A percentile compares a stretch with the other conserved stretches of the same genome.
Conservation (phyloP, 148 eudicot species). For the Limonium bicolor region DNA sequence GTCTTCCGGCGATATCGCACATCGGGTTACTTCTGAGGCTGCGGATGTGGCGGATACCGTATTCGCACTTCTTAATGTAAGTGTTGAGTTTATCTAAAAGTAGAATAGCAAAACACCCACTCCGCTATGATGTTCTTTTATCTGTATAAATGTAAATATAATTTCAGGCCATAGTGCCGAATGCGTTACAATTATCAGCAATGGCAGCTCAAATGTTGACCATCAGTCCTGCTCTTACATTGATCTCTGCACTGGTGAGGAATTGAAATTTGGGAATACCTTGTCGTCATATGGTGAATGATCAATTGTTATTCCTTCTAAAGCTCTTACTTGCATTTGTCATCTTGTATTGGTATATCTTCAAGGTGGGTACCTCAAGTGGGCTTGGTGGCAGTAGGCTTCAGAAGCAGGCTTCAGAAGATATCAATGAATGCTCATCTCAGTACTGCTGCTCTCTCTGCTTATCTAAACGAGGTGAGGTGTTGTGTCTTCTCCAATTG, state of each 20-base stretch:
- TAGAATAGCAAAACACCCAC: no score
- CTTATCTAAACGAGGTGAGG: constrained; percentile 96
- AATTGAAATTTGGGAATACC: background rate
- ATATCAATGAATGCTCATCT: constrained; percentile 65
- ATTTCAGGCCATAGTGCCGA: constrained; percentile 70
- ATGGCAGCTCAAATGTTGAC: constrained; percentile 84
- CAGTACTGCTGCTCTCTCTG: constrained; percentile 64
- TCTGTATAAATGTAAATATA: background rate
- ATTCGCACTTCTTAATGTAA: constrained; percentile 63
- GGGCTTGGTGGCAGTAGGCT: constrained; percentile 40
- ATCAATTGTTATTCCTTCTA: no score
- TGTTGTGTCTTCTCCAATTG: background rate
- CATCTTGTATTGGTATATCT: background rate
- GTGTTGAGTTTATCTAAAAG: constrained; percentile 6
- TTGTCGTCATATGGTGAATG: no score
- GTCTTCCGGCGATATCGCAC: constrained; percentile 55
- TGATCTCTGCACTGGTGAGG: constrained; percentile 68
- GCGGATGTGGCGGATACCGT: constrained; percentile 68
- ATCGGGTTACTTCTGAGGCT: constrained; percentile 78
- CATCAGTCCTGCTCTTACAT: constrained; percentile 61
- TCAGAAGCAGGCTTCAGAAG: constrained; percentile 68
- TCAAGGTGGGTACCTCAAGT: constrained; percentile 69
- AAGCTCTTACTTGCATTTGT: background rate
- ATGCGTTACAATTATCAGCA: constrained; percentile 65
- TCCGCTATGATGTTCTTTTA: background rate